A percentile compares a stretch with the other conserved stretches of the same genome.
Conservation (phyloP, 2,329 filamentous ascomycete genomes). For the Trichoderma sp. region DNA sequence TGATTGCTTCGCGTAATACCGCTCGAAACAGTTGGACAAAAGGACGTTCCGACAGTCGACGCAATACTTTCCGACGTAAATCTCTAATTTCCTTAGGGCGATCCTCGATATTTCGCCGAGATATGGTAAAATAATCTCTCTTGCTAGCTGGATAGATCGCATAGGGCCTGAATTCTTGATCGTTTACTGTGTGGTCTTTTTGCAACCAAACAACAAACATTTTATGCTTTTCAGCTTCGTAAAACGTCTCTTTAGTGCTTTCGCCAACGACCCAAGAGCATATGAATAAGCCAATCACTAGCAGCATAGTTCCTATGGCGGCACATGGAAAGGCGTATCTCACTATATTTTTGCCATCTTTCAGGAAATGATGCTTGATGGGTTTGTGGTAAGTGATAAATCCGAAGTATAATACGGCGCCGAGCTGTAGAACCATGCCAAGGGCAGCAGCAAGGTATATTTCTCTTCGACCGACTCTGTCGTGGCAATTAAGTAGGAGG, state of each 20-base stretch:
- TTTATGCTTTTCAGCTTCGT: not conserved
- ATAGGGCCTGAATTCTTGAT: conserved; percentile 4
- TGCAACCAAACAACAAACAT: conserved; percentile 36
- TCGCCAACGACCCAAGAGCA: conserved; percentile 38
- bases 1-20: too few species aligned
- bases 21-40: too few species aligned
- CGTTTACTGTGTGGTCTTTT: not conserved
- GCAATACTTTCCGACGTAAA: too few species aligned
- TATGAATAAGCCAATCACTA: conserved; percentile 35
- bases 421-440: not conserved
- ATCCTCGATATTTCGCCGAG: not conserved
- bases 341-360: not conserved
- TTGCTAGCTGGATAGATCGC: not conserved
- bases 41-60: too few species aligned
- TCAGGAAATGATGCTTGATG: not conserved
- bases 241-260: conserved; percentile 34
- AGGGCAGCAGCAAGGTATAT: not conserved
- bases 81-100: not conserved
- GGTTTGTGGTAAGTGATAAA: not conserved
- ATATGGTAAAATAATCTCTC: not conserved
- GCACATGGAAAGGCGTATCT: conserved; percentile 34
- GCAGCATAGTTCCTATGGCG: conserved; percentile 32
- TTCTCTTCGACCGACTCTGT: not conserved
- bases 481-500: conserved; percentile 7
- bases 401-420: not conserved